Evolutionary conservation across 306 rosid genomes (phyloP).

Genomic region (Fagus crenata): DNA sequence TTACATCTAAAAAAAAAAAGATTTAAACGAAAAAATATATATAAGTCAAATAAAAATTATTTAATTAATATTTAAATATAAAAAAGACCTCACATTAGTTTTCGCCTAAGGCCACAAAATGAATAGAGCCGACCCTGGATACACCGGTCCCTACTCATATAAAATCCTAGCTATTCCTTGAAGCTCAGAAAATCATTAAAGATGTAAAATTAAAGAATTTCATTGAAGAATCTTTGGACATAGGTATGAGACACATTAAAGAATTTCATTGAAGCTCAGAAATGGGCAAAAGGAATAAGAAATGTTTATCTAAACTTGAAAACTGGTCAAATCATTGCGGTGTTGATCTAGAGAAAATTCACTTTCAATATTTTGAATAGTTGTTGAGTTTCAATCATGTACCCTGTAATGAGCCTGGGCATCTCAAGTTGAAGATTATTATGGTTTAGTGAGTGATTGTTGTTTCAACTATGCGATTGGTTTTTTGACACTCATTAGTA

Average conservation of each 20-base stretch:
- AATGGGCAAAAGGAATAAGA: constrained; percentile 77
- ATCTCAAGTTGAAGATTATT: constrained; percentile 75
- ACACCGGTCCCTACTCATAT: too few relatives aligned
- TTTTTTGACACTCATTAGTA: constrained; percentile 48
- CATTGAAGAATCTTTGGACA: constrained; percentile 17
- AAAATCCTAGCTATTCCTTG: too few relatives aligned
- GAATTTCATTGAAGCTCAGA: constrained; percentile 61
- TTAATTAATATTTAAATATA: too few relatives aligned
- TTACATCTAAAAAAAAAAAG: too few relatives aligned
- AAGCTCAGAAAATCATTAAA: too few relatives aligned
- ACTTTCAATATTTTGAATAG: constrained; percentile 52
- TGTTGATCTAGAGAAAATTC: constrained; percentile 49
- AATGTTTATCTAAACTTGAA: constrained; percentile 66
- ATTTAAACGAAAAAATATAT: too few relatives aligned
- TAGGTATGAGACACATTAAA: constrained; percentile 77
- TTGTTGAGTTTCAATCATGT: constrained; percentile 54
- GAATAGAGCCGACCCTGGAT: too few relatives aligned
- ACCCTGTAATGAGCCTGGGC: constrained; percentile 71
- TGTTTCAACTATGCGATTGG: constrained; percentile 24
- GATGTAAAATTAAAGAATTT: too few relatives aligned
- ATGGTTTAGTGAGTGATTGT: constrained; percentile 24
- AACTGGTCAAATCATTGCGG: constrained; percentile 43
- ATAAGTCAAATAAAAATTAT: too few relatives aligned
- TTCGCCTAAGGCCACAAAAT: too few relatives aligned
- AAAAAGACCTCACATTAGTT: too few relatives aligned